A percentile compares a stretch with the other conserved stretches of the same genome.
Conservation (phyloP, 768 basidiomycete genomes). For the Russula virescens region DNA sequence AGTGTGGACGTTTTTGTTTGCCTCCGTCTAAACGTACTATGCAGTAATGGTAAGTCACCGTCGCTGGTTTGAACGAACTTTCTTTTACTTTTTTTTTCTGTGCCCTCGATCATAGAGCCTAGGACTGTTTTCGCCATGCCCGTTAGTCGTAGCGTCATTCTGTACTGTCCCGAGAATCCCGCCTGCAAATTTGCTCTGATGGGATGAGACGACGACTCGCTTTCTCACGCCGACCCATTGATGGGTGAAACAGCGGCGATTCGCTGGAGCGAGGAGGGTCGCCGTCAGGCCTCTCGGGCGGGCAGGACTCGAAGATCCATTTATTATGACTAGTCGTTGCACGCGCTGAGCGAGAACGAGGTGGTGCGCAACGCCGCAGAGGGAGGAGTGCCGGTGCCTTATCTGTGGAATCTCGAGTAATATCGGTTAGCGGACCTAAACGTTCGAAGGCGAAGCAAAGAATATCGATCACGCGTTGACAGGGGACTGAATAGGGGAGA, state of each 20-base stretch:
- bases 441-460: background rate
- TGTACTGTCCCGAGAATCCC: background rate
- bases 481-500: constrained; percentile 17
- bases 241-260: too few species aligned
- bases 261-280: too few species aligned
- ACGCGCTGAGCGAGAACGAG: background rate
- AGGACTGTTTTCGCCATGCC: background rate
- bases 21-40: background rate
- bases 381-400: constrained; percentile 1
- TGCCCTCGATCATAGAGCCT: background rate
- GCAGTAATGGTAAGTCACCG: constrained; percentile 5
- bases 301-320: too few species aligned
- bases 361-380: background rate
- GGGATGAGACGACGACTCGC: constrained; percentile 4
- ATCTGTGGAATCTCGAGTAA: too few species aligned
- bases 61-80: background rate
- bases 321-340: background rate
- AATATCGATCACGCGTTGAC: background rate
- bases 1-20: background rate
- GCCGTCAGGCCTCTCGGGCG: too few species aligned
- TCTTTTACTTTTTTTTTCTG: background rate
- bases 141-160: background rate
- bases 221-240: background rate
- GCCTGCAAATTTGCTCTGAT: background rate
- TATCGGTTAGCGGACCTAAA: too few species aligned